A percentile compares a stretch with the other conserved stretches of the same genome.
Conservation (phyloP, 2,329 filamentous ascomycete genomes). For the Celoporthe dispersa region DNA sequence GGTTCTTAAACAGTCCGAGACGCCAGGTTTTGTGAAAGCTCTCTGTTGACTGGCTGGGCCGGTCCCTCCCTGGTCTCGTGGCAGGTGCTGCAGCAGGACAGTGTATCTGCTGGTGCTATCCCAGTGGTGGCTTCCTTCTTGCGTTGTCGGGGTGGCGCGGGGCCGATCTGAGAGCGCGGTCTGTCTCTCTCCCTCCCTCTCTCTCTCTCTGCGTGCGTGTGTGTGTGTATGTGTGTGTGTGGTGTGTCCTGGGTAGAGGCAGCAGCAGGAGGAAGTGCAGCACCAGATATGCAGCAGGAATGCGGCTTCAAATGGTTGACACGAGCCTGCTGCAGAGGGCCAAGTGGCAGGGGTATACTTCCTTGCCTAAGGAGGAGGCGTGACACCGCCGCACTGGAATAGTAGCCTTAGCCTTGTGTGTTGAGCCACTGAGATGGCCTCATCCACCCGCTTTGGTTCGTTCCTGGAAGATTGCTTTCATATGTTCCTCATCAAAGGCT, state of each 20-base stretch:
- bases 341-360: slow-evolving; percentile 28
- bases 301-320: slow-evolving; percentile 30
- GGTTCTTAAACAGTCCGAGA: slow-evolving; percentile 30
- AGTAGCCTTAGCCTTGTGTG: slow-evolving; percentile 22
- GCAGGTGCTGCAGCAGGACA: slow-evolving; percentile 30
- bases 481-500: slow-evolving; percentile 27
- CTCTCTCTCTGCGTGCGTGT: no score
- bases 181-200: slow-evolving; percentile 16
- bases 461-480: slow-evolving; percentile 23
- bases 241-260: slow-evolving; percentile 2
- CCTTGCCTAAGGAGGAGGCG: slow-evolving; percentile 21
- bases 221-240: no score
- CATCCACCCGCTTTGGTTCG: slow-evolving; percentile 27
- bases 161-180: slow-evolving; percentile 25
- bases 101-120: slow-evolving; percentile 28
- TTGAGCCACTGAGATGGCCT: slow-evolving; percentile 23
- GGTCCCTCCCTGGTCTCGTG: slow-evolving; percentile 24
- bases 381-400: slow-evolving; percentile 23
- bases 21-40: slow-evolving; percentile 29
- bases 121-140: slow-evolving; percentile 21
- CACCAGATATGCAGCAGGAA: slow-evolving; percentile 23
- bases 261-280: slow-evolving; percentile 9
- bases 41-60: slow-evolving; percentile 27
- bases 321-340: slow-evolving; percentile 29
- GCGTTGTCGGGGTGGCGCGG: slow-evolving; percentile 9